A percentile compares a stretch with the other conserved stretches of the same genome.
phyloP scores from a whole-genome alignment of 78 protist species.

The Tieghemostelium lacteum region DNA sequence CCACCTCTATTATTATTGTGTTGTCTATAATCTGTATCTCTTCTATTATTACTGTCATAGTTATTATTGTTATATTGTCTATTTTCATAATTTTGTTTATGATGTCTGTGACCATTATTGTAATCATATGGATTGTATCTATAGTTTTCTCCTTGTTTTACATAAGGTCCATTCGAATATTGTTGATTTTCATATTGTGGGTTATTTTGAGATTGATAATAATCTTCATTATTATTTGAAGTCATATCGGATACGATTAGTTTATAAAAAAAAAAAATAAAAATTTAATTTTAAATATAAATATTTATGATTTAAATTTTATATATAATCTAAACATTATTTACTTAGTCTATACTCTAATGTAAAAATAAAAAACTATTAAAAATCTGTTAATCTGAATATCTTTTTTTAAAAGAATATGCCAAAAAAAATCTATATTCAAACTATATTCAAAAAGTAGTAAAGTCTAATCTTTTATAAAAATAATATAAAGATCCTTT shows the following conservation, averaged over 20 bases:
- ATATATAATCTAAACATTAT: too few species aligned
- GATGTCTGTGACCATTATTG: neutral
- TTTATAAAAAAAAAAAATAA: too few species aligned
- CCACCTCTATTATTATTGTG: neutral
- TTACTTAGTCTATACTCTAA: too few species aligned
- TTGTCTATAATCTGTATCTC: neutral
- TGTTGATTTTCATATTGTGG: neutral
- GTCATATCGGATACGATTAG: neutral
- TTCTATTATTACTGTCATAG: neutral
- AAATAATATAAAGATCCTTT: too few species aligned
- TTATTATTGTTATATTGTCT: neutral
- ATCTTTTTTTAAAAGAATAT: too few species aligned
- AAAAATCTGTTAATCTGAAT: too few species aligned
- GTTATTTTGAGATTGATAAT: slow-evolving; percentile 2
- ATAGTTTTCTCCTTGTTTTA: neutral
- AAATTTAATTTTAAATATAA: too few species aligned
- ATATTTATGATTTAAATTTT: too few species aligned
- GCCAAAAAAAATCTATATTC: too few species aligned
- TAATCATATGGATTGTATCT: neutral
- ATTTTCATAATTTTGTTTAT: neutral
- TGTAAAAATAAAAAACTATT: too few species aligned
- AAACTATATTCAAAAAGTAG: too few species aligned
- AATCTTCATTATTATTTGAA: neutral
- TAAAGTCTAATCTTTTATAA: too few species aligned
- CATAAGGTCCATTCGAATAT: neutral